Conservation (phyloP, 1,284 basidiomycete genomes). For the Fistulinella cinereoalba region DNA sequence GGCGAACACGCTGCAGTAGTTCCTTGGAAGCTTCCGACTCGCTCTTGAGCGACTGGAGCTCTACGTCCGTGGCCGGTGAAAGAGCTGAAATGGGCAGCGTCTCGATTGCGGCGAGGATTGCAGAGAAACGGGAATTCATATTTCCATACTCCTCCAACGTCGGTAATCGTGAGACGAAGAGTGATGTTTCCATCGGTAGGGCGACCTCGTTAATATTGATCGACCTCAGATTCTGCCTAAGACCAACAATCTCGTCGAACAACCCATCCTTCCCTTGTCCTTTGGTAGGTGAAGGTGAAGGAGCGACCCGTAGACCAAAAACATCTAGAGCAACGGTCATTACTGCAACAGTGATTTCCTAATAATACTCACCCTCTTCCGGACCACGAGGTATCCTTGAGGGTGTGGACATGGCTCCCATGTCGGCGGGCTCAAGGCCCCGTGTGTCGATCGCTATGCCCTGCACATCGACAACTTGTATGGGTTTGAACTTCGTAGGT, state of each 20-base stretch:
- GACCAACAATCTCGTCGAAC: slow-evolving; percentile 39
- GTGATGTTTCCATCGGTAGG: slow-evolving; percentile 36
- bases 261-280: slow-evolving; percentile 38
- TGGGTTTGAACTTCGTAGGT: slow-evolving; percentile 13
- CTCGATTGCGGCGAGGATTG: slow-evolving; percentile 45
- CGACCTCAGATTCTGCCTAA: slow-evolving; percentile 59
- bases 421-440: no score
- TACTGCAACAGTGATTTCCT: slow-evolving; percentile 1
- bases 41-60: slow-evolving; percentile 55
- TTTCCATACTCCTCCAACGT: slow-evolving; percentile 43
- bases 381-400: not conserved
- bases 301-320: slow-evolving; percentile 47
- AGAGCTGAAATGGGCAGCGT: slow-evolving; percentile 45
- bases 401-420: not conserved
- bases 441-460: no score
- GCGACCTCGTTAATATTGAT: slow-evolving; percentile 58
- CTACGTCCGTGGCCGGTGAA: slow-evolving; percentile 45
- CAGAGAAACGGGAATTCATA: slow-evolving; percentile 47
- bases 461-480: slow-evolving; percentile 3
- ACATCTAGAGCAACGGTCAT: slow-evolving; percentile 43
- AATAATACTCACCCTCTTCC: slow-evolving; percentile 27
- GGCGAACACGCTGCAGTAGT: slow-evolving; percentile 50
- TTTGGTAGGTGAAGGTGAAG: slow-evolving; percentile 33
- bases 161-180: slow-evolving; percentile 51
- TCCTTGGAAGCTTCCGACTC: slow-evolving; percentile 55